phyloP scores from a whole-genome alignment of 2,329 filamentous ascomycete genomes.

The Microdochium trichocladiopsis region DNA sequence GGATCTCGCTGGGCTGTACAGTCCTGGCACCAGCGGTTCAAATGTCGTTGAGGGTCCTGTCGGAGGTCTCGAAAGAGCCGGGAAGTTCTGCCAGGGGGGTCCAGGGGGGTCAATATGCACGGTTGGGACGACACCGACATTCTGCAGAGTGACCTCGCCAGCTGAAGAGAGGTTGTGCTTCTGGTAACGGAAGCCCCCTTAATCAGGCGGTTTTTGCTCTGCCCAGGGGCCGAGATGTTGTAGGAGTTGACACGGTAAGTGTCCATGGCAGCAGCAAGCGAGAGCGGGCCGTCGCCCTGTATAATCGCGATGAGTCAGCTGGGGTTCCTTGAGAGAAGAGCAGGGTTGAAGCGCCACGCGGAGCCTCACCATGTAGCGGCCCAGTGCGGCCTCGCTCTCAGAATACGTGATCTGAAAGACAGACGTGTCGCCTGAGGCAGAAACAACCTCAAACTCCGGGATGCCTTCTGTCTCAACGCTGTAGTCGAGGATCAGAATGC shows the following conservation, averaged over 20 bases:
- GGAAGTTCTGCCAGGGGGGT: slow-evolving; percentile 15
- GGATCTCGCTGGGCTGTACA: slow-evolving; percentile 21
- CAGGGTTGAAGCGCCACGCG: not conserved
- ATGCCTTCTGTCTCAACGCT: slow-evolving; percentile 5
- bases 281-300: slow-evolving; percentile 22
- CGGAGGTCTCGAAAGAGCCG: slow-evolving; percentile 19
- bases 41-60: slow-evolving; percentile 17
- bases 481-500: slow-evolving; percentile 5
- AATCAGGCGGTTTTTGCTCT: slow-evolving; percentile 22
- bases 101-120: too few relatives aligned
- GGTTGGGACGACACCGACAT: slow-evolving; percentile 18
- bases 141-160: slow-evolving; percentile 15
- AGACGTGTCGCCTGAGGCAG: slow-evolving; percentile 6
- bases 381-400: slow-evolving; percentile 4
- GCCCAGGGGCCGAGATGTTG: slow-evolving; percentile 16
- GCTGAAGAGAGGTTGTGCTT: slow-evolving; percentile 24
- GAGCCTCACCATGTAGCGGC: slow-evolving; percentile 5
- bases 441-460: slow-evolving; percentile 6
- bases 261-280: slow-evolving; percentile 26
- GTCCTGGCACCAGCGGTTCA: slow-evolving; percentile 22
- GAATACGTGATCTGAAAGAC: slow-evolving; percentile 7
- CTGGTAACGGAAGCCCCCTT: slow-evolving; percentile 27
- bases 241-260: slow-evolving; percentile 25
- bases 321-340: not conserved
- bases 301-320: not conserved